Conservation (phyloP, 2,329 filamentous ascomycete species). For the Fusarium falciforme region DNA sequence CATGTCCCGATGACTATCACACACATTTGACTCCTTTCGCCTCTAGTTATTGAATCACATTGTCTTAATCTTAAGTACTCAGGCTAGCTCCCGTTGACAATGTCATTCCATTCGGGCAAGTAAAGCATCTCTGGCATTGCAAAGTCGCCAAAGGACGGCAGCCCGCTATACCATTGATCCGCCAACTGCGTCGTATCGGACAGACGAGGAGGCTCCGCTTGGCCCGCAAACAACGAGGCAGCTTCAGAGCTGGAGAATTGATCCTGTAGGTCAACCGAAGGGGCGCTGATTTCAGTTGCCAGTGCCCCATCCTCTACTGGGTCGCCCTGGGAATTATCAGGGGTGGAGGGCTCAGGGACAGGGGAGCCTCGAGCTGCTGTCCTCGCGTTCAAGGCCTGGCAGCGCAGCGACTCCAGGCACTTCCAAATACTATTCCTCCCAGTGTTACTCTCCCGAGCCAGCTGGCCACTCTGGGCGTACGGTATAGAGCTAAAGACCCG, state of each 20-base stretch:
- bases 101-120: slow-evolving; percentile 1
- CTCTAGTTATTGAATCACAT: background rate
- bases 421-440: slow-evolving; percentile 13
- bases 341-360: background rate
- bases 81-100: background rate
- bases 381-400: slow-evolving; percentile 8
- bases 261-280: background rate
- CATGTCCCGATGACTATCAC: background rate
- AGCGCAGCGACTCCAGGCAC: slow-evolving; percentile 3
- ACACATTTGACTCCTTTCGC: background rate
- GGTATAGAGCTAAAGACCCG: background rate
- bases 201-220: background rate
- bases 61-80: background rate
- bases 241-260: background rate
- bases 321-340: background rate
- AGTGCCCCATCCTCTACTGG: background rate
- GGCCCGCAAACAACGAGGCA: background rate
- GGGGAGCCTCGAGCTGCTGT: background rate
- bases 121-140: background rate
- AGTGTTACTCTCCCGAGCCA: background rate
- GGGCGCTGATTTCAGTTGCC: background rate
- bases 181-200: background rate
- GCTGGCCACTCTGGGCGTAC: background rate
- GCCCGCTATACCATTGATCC: background rate
- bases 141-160: background rate